Conservation (phyloP, 2,329 filamentous ascomycete species). For the Aspergillus sergii region DNA sequence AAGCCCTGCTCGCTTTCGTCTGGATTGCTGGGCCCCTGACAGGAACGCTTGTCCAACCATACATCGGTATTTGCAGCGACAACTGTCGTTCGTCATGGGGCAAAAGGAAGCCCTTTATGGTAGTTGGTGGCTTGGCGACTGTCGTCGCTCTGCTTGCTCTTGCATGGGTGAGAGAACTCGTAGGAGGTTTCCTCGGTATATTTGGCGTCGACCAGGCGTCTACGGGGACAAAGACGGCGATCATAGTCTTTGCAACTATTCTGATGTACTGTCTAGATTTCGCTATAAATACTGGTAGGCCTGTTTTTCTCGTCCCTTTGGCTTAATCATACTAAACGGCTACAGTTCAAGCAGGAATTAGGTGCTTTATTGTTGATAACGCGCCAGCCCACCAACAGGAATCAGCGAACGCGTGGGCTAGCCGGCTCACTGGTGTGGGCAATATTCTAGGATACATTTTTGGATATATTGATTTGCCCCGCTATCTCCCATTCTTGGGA, state of each 20-base stretch:
- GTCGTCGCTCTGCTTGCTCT: conserved; percentile 69
- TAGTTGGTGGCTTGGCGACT: conserved; percentile 69
- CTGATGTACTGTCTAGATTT: conserved; percentile 92
- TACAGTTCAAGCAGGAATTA: conserved; percentile 81
- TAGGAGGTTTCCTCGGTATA: conserved; percentile 66
- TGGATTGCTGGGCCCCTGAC: conserved; percentile 84
- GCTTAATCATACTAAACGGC: conserved; percentile 6
- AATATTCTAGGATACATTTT: conserved; percentile 90
- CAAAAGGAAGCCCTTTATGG: conserved; percentile 79
- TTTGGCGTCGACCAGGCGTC: conserved; percentile 73
- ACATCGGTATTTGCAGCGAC: conserved; percentile 79
- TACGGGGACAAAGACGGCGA: conserved; percentile 62
- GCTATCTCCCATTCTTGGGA: conserved; percentile 76
- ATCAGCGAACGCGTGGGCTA: conserved; percentile 91
- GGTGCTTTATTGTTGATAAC: conserved; percentile 92
- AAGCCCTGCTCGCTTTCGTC: conserved; percentile 78
- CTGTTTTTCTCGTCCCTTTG: conserved; percentile 19
- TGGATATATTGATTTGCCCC: conserved; percentile 79
- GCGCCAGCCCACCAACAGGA: conserved; percentile 93
- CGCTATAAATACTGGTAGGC: conserved; percentile 81
- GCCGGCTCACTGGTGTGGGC: conserved; percentile 79
- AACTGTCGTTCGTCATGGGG: conserved; percentile 75
- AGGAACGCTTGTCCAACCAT: conserved; percentile 78
- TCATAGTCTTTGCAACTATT: conserved; percentile 78
- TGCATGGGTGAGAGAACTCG: conserved; percentile 73